phyloP scores from a whole-genome alignment of 75 land plant species.

The Azolla pinnata region DNA sequence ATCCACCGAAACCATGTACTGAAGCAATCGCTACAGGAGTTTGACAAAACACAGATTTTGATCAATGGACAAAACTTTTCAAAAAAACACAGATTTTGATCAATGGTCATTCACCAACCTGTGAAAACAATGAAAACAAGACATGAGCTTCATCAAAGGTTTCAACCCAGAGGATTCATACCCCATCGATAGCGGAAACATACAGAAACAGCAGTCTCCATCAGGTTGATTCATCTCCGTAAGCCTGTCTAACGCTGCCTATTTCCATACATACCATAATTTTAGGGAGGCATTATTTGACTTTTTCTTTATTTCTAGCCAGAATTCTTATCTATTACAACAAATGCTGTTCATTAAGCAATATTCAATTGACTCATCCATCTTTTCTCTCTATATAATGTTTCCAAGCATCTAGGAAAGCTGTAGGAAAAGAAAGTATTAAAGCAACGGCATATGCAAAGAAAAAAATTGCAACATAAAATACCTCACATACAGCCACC shows the following conservation, averaged over 20 bases:
- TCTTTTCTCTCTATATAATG: too few species aligned
- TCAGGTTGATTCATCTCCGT: constrained; percentile 75
- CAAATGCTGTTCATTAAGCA: too few species aligned
- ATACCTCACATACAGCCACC: constrained; percentile 56
- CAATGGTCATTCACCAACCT: too few species aligned
- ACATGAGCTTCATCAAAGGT: constrained; percentile 85
- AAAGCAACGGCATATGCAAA: too few species aligned
- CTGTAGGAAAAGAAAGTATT: too few species aligned
- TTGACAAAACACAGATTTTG: neutral
- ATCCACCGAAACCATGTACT: constrained; percentile 74
- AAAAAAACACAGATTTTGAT: neutral
- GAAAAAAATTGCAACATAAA: too few species aligned
- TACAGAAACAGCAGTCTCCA: constrained; percentile 74
- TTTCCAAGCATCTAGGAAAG: too few species aligned
- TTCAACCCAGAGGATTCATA: constrained; percentile 6
- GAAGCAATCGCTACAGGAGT: constrained; percentile 58
- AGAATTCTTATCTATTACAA: too few species aligned
- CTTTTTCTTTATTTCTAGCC: constrained; percentile 1
- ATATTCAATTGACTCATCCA: too few species aligned
- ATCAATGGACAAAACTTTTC: neutral
- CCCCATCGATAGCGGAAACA: constrained; percentile 44
- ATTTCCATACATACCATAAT: too few species aligned
- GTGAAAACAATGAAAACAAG: constrained; percentile 87
- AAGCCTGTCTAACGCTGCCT: constrained; percentile 66
- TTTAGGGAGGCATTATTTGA: neutral